Base-by-base conservation (phyloP, 2,329 filamentous ascomycete genomes). In the Blastomyces silverae region DNA sequence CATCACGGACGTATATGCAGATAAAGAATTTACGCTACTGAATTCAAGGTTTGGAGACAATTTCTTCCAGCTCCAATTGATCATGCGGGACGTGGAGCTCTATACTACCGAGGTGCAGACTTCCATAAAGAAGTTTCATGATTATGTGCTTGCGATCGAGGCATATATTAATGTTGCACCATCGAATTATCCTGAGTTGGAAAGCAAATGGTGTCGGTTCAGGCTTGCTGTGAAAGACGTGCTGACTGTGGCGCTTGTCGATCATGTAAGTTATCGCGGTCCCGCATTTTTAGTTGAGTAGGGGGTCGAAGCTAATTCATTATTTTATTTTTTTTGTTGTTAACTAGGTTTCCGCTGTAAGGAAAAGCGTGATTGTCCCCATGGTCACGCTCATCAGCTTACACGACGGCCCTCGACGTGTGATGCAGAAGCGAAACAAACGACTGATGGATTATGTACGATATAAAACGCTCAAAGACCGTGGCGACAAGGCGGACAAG, bases 371-470 rank as follows among this genome's bases (percentile, higher is more conserved):
- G 60, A 91, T 96, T 67, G 88, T 92, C 69, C 93, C 91, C 0
- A 91, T 95, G 75, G 84, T 90, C 69, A 84, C 85, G 57, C 83
- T 92, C 39, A 89, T 94, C 74, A 88, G 89, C 71, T 83, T 91
- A 10, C 92, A 96, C 71, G 87, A 89, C 63, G 89, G 90, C 46
- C 92, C 93, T 1, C 90, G 92, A 60, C 85, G 92, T 66, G 89
- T 94, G 3, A 96, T 97, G 86, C 90, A 92, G 73, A 96, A 97
- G 79, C 89, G 94, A 31, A 89, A 92, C 70, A 97, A 97, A 80
- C 88, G 91, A n/a, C 85, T 95, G 17, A 80, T 93, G 20, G 92
- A 97, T 73, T 97, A 90, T 75, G 91, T 93, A 69, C 89, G 89
- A 70, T 91, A 86, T 70, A 87, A 90, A 72, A 85, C 89, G 69